Evolutionary conservation across 2,329 filamentous ascomycete genomes (phyloP).

Genomic region (Exophiala sp.): DNA sequence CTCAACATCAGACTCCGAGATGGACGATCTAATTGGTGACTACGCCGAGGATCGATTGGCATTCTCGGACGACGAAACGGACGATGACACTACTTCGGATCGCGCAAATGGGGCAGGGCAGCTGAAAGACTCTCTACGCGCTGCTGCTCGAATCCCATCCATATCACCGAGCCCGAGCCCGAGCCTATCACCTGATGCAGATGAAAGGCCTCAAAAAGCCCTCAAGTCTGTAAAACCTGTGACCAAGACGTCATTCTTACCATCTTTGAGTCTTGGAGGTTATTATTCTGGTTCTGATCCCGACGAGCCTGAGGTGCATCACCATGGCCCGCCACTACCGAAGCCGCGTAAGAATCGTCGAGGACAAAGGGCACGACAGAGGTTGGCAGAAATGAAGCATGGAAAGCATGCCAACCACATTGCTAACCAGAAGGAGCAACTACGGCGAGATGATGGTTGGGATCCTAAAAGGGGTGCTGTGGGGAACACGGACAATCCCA

Average conservation of each 20-base stretch:
- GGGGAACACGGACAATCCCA: not conserved
- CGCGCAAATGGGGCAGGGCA: not conserved
- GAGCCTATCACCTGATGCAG: not conserved
- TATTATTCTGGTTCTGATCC: slow-evolving; percentile 63
- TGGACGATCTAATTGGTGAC: slow-evolving; percentile 8
- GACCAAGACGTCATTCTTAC: slow-evolving; percentile 54
- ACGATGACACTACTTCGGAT: not conserved
- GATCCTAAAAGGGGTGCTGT: slow-evolving; percentile 58
- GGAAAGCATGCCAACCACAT: slow-evolving; percentile 58
- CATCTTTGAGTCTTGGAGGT: slow-evolving; percentile 58
- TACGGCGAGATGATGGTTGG: slow-evolving; percentile 53
- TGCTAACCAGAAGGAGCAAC: slow-evolving; percentile 39
- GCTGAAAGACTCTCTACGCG: not conserved
- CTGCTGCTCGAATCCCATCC: slow-evolving; percentile 3
- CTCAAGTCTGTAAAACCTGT: not conserved
- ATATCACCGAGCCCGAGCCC: slow-evolving; percentile 7
- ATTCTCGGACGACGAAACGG: slow-evolving; percentile 14
- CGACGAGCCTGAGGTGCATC: slow-evolving; percentile 47
- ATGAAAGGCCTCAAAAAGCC: not conserved
- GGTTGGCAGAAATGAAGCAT: slow-evolving; percentile 61
- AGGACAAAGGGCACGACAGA: slow-evolving; percentile 60
- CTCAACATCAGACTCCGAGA: slow-evolving; percentile 1
- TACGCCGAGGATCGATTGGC: slow-evolving; percentile 10
- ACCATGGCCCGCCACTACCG: slow-evolving; percentile 33
- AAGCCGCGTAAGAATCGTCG: slow-evolving; percentile 53